These are phyloP conservation scores for Lactarius tabidus DNA, from an alignment of 768 basidiomycete genomes.

Conservation along the genomic window DNA sequence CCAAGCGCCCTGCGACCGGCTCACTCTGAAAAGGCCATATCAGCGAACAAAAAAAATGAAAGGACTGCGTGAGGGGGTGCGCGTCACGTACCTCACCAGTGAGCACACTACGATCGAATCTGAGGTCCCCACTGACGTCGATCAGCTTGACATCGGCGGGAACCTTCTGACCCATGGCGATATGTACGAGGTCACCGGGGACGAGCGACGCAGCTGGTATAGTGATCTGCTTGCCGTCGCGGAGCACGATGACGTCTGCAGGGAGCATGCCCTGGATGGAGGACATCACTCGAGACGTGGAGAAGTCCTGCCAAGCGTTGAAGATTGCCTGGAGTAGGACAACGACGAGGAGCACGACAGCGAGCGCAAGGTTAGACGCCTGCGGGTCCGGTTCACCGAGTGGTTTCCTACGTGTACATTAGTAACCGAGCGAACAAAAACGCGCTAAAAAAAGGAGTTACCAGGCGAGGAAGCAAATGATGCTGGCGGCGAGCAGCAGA, in stretches of 20 bases:
- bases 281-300: slow-evolving; percentile 54
- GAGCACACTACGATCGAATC: slow-evolving; percentile 60
- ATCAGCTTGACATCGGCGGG: slow-evolving; percentile 70
- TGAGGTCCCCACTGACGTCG: slow-evolving; percentile 51
- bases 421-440: background rate
- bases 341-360: slow-evolving; percentile 49
- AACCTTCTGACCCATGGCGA: slow-evolving; percentile 62
- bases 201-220: slow-evolving; percentile 60
- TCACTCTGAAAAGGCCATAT: slow-evolving; percentile 21
- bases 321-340: slow-evolving; percentile 38
- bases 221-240: slow-evolving; percentile 44
- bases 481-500: slow-evolving; percentile 42
- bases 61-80: background rate
- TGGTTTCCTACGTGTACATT: slow-evolving; percentile 43
- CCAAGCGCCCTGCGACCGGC: slow-evolving; percentile 23
- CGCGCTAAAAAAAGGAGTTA: slow-evolving; percentile 21
- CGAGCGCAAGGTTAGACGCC: slow-evolving; percentile 56
- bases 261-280: slow-evolving; percentile 66
- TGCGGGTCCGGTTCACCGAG: slow-evolving; percentile 52
- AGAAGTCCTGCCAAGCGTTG: slow-evolving; percentile 54
- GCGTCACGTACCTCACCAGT: slow-evolving; percentile 50
- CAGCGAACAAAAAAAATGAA: slow-evolving; percentile 32
- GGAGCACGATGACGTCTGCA: slow-evolving; percentile 56
- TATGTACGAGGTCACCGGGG: slow-evolving; percentile 60
- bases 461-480: slow-evolving; percentile 55